phyloP scores from a whole-genome alignment of 2,329 filamentous ascomycete genomes.

The Grosmannia huntii region DNA sequence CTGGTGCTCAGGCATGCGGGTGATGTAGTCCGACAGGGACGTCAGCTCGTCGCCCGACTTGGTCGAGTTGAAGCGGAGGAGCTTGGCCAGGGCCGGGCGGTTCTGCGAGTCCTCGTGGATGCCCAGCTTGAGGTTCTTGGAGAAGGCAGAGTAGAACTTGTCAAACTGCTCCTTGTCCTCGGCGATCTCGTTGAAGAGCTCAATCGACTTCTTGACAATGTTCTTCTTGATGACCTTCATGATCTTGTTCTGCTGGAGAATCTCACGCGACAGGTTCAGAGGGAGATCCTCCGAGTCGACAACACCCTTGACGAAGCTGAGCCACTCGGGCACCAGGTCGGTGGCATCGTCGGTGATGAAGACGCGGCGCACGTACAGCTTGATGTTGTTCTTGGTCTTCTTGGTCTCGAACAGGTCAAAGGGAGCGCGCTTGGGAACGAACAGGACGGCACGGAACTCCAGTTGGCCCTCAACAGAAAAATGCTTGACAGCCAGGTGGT shows the following conservation, averaged over 20 bases:
- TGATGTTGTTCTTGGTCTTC: constrained; percentile 99
- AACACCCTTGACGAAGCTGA: constrained; percentile 99
- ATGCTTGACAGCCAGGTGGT: constrained; percentile 99
- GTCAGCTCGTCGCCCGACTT: constrained; percentile 95
- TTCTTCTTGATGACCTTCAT: constrained; percentile 99
- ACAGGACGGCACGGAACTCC: constrained; percentile 99
- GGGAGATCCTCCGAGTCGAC: constrained; percentile 99
- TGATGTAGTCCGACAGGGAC: constrained; percentile 93
- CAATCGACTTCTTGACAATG: constrained; percentile 99
- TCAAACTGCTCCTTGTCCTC: constrained; percentile 99
- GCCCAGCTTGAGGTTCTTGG: constrained; percentile 99
- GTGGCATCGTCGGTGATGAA: constrained; percentile 99
- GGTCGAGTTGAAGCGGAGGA: constrained; percentile 97
- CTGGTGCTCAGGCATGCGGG: constrained; percentile 99
- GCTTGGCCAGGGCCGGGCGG: constrained; percentile 84
- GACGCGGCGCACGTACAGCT: constrained; percentile 98
- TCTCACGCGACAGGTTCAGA: constrained; percentile 99
- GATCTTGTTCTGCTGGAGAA: constrained; percentile 99
- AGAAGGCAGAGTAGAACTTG: constrained; percentile 99
- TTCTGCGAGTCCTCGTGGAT: constrained; percentile 99
- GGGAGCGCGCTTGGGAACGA: constrained; percentile 97
- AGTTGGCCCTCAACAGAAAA: constrained; percentile 99
- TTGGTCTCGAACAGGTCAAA: constrained; percentile 99
- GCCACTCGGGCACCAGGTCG: constrained; percentile 98
- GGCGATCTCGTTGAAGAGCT: constrained; percentile 97